Conservation (phyloP, 2,329 filamentous ascomycete genomes). For the Atkinsonella texensis region DNA sequence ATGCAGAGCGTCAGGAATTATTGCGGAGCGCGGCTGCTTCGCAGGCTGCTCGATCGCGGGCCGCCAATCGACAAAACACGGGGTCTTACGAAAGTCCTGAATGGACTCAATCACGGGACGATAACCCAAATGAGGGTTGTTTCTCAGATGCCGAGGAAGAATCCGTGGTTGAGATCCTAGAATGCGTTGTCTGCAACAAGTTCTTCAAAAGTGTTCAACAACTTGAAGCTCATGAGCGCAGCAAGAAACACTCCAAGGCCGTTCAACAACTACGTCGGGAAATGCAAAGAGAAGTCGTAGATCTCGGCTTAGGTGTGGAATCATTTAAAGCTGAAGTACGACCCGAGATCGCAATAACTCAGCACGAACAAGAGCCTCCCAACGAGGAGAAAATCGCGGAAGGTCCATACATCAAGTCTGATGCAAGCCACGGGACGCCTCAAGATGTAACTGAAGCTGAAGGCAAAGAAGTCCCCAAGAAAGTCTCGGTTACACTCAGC, state of each 20-base stretch:
- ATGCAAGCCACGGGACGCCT: background rate
- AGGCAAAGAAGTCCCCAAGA: background rate
- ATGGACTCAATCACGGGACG: slow-evolving; percentile 56
- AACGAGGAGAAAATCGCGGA: background rate
- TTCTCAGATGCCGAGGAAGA: slow-evolving; percentile 52
- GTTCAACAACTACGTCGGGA: slow-evolving; percentile 67
- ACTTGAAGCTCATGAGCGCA: slow-evolving; percentile 82
- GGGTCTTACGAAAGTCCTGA: slow-evolving; percentile 54
- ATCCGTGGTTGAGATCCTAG: slow-evolving; percentile 47
- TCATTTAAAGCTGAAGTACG: background rate
- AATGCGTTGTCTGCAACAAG: slow-evolving; percentile 69
- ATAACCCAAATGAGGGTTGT: slow-evolving; percentile 38
- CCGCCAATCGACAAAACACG: slow-evolving; percentile 66
- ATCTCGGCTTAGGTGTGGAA: slow-evolving; percentile 34
- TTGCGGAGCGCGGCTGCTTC: slow-evolving; percentile 68
- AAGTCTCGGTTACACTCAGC: background rate
- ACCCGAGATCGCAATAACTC: background rate
- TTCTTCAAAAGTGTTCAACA: slow-evolving; percentile 87
- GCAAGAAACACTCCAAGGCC: slow-evolving; percentile 89
- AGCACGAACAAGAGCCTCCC: background rate
- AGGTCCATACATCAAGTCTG: background rate
- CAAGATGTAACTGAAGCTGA: background rate
- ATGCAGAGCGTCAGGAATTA: slow-evolving; percentile 67
- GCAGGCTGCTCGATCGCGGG: slow-evolving; percentile 73
- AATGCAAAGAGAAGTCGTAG: slow-evolving; percentile 69